A percentile compares a stretch with the other conserved stretches of the same genome.
Conservation (phyloP, 2,329 filamentous ascomycete species). For the Trichoderma arundinaceum region DNA sequence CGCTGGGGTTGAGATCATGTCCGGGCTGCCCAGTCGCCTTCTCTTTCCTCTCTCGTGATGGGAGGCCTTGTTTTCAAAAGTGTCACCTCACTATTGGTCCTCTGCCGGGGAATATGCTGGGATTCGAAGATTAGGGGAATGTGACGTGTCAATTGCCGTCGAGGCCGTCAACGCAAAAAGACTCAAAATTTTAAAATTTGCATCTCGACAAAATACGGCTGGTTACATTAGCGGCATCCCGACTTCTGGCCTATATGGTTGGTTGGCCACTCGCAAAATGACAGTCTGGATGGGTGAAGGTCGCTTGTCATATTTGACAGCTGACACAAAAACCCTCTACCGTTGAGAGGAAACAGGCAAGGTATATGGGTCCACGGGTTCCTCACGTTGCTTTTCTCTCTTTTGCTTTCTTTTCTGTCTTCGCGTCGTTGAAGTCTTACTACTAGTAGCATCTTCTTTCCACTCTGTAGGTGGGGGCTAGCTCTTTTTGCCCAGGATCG, state of each 20-base stretch:
- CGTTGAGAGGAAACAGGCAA: not conserved
- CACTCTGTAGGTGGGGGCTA: conserved; percentile 2
- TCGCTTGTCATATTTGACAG: conserved; percentile 21
- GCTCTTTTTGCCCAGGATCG: not conserved
- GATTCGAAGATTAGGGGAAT: conserved; percentile 16
- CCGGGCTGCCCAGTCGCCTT: conserved; percentile 7
- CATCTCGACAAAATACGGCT: conserved; percentile 22
- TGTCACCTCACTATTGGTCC: conserved; percentile 13
- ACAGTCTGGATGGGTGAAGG: too few relatives aligned
- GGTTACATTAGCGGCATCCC: conserved; percentile 9
- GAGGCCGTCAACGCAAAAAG: conserved; percentile 7
- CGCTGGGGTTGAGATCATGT: conserved; percentile 30
- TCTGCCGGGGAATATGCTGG: conserved; percentile 11
- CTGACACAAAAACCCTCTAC: not conserved
- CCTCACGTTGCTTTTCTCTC: not conserved
- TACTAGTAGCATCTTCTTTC: not conserved
- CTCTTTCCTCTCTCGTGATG: conserved; percentile 1
- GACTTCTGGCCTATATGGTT: not conserved
- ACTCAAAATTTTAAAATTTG: conserved; percentile 22
- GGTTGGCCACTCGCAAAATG: too few relatives aligned
- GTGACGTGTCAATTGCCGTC: conserved; percentile 24
- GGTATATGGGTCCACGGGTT: not conserved
- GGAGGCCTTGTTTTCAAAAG: not conserved
- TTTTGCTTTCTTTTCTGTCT: not conserved
- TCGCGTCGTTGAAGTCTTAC: not conserved